Evolutionary conservation across 441 rosid genomes (phyloP), one percentile per base, ranked within the genome.

Genomic region (Codiaeum variegatum): DNA sequence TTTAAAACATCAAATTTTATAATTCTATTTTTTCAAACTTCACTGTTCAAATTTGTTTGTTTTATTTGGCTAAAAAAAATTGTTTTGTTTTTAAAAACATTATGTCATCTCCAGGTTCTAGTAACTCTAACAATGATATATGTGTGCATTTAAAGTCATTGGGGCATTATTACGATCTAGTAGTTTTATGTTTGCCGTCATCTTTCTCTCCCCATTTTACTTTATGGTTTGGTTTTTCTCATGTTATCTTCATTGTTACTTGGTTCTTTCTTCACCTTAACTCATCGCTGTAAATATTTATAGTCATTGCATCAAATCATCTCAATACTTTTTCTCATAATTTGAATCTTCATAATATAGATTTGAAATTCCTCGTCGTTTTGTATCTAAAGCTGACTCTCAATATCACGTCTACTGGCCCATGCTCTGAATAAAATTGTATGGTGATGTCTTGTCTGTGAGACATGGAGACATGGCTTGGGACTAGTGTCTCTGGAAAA

Each of bases 351-450:
- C 63, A 3, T 38, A 6, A 65, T n/a, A 47, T 49, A 34, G 59
- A 70, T 70, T 63, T 54, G 46, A 62, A 62, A 54, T 31, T 63
- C n/a, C n/a, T n/a, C 10, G 19, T 42, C 46, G 23, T 34, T 52
- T 69, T 51, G 11, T 51, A 54, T 38, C 42, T 21, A 62, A 70
- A 32, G 59, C 62, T 54, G 54, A 62, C n/a, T 18, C 60, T 61
- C 54, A 60, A 67, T 47, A 19, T 19, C 67, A 52, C 79, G 80
- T 78, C 78, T 73, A 21, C 36, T 78, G 82, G 61, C 76, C 81
- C 78, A 59, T 72, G 32, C 62, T 67, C 26, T 42, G 72, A 73
- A 67, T 65, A 29, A 29, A 58, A 73, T 70, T 70, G 54, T 60
- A 63, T 59, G 32, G 62, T 77, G 47, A 49, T 24, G 72, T 65